Conservation (phyloP, 192 early-diverging fungal genomes). For the Backusella luteola region DNA sequence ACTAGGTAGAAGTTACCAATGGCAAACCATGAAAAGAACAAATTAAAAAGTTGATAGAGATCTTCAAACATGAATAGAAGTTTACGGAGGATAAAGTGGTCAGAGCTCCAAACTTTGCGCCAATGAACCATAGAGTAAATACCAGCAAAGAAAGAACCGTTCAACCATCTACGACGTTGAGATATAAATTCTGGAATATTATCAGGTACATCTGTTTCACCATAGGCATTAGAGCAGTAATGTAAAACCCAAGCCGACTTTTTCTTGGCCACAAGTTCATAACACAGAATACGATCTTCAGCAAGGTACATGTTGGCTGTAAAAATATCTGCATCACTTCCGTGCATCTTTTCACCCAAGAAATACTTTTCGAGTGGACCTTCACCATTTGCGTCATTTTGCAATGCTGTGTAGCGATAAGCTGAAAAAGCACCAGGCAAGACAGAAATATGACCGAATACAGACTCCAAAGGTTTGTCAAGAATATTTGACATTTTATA, state of each 20-base stretch:
- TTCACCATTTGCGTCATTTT: constrained; percentile 50
- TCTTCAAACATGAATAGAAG: constrained; percentile 62
- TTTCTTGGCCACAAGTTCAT: constrained; percentile 75
- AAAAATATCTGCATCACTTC: constrained; percentile 58
- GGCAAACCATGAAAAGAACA: constrained; percentile 66
- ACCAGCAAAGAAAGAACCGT: constrained; percentile 81
- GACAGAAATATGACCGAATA: constrained; percentile 95
- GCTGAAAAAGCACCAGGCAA: constrained; percentile 89
- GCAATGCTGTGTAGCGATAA: constrained; percentile 72
- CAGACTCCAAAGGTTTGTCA: constrained; percentile 82
- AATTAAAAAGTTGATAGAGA: constrained; percentile 64
- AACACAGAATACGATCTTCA: constrained; percentile 77
- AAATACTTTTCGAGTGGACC: constrained; percentile 75
- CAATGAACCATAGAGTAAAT: constrained; percentile 67
- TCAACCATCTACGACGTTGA: constrained; percentile 79
- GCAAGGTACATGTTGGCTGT: constrained; percentile 67
- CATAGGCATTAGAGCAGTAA: constrained; percentile 66
- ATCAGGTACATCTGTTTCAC: constrained; percentile 82
- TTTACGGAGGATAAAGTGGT: constrained; percentile 63
- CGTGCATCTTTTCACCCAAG: constrained; percentile 68
- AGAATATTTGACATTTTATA: constrained; percentile 74
- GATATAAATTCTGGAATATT: constrained; percentile 72
- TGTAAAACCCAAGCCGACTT: constrained; percentile 64
- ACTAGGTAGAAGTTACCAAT: constrained; percentile 87
- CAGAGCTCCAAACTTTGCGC: constrained; percentile 60